Conservation (phyloP, 768 basidiomycete genomes). For the Rhodotorula toruloides region DNA sequence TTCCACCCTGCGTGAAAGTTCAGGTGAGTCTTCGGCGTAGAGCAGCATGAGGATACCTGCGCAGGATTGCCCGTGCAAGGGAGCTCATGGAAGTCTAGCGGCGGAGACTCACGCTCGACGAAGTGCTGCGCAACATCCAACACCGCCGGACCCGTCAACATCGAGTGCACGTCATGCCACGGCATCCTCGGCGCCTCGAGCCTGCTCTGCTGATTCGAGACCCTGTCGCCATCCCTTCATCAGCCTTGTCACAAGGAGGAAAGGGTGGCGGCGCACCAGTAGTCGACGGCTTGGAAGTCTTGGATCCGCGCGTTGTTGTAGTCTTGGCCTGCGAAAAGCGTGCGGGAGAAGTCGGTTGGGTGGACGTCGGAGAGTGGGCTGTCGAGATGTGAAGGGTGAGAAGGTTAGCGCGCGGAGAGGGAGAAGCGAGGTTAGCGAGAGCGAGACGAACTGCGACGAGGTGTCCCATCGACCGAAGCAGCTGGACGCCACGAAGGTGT, state of each 20-base stretch:
- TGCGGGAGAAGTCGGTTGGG: slow-evolving; percentile 71
- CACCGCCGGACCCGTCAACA: slow-evolving; percentile 70
- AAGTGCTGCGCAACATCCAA: slow-evolving; percentile 92
- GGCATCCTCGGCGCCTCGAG: slow-evolving; percentile 38
- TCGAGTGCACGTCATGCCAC: slow-evolving; percentile 65
- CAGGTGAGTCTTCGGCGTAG: not conserved
- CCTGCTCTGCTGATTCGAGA: slow-evolving; percentile 33
- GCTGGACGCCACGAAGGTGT: not conserved
- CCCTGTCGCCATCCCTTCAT: too few relatives aligned
- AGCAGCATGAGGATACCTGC: not conserved
- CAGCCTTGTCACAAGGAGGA: too few relatives aligned
- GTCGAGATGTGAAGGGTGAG: slow-evolving; percentile 3
- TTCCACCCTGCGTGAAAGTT: slow-evolving; percentile 49
- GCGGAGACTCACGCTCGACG: slow-evolving; percentile 66
- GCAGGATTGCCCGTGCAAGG: not conserved
- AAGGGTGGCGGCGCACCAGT: slow-evolving; percentile 44
- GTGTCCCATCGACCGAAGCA: slow-evolving; percentile 93
- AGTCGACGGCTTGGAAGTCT: slow-evolving; percentile 74
- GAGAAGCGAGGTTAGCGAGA: slow-evolving; percentile 1
- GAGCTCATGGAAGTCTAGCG: too few relatives aligned
- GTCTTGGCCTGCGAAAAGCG: slow-evolving; percentile 88
- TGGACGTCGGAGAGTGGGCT: slow-evolving; percentile 83
- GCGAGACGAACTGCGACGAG: not conserved
- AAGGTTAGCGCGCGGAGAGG: not conserved
- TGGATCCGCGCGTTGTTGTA: slow-evolving; percentile 70